Evolutionary conservation across 768 basidiomycete species (phyloP), one percentile per base, ranked within the genome.

Genomic region (Tubosaeta sp.): DNA sequence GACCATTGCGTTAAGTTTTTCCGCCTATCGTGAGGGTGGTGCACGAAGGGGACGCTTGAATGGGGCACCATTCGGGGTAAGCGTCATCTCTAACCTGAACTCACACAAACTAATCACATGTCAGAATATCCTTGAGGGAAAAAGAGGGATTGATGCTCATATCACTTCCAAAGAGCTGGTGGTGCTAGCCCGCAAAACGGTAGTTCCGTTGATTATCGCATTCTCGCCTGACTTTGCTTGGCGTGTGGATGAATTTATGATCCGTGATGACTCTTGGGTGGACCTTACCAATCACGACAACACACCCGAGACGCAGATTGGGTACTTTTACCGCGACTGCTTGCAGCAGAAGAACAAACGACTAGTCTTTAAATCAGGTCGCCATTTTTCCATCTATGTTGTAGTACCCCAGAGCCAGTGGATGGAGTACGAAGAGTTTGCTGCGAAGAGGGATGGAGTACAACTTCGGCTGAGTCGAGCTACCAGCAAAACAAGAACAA

Each of bases 51-150:
- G 44, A 27, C 38, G 10, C 3, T 35, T 24, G 6, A 36, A 40
- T 32, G 38, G 53, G 7, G 42, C 30, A 25, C 36, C 42, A n/a
- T 41, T 55, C 44, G 49, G 54, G 4, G 54, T 51, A 47, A 34
- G 21, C n/a, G n/a, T n/a, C n/a, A n/a, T n/a, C n/a, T n/a, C n/a
- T n/a, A n/a, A n/a, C n/a, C n/a, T n/a, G n/a, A n/a, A n/a, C n/a
- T n/a, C n/a, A n/a, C n/a, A n/a, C n/a, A n/a, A n/a, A n/a, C n/a
- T n/a, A n/a, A n/a, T n/a, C n/a, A n/a, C n/a, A n/a, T n/a, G n/a
- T n/a, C 16, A 55, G 54, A 48, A 46, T 47, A 55, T 55, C 4
- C 34, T 38, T 12, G 49, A 55, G 24, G 53, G 53, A 6, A 47
- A 36, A 14, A 55, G 47, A 14, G 53, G 35, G 12, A 42, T 55